Evolutionary conservation across 495 filamentous ascomycete species (phyloP).

Genomic region (Penicillium steckii): DNA sequence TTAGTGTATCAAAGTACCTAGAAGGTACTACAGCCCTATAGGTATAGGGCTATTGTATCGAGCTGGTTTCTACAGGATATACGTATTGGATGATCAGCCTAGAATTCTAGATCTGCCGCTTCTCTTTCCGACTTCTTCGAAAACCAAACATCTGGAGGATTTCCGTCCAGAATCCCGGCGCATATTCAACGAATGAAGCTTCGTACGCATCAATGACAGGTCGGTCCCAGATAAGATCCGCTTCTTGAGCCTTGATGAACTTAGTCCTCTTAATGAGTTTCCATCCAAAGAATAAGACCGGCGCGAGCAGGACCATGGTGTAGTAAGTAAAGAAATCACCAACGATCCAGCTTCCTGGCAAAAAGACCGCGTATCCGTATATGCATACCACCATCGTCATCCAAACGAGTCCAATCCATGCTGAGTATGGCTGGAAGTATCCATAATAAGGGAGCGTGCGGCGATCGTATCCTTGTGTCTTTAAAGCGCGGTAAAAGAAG

Average conservation of each 20-base stretch:
- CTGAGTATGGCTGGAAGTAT: conserved; percentile 58
- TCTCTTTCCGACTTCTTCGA: neutral
- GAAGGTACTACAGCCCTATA: too few species aligned
- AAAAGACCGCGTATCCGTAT: conserved; percentile 54
- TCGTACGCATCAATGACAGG: conserved; percentile 26
- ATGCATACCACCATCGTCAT: conserved; percentile 42
- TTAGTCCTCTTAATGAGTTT: conserved; percentile 55
- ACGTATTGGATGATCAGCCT: neutral
- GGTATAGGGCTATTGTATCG: too few species aligned
- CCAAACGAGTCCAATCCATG: conserved; percentile 45
- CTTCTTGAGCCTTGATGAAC: conserved; percentile 43
- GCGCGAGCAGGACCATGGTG: conserved; percentile 51
- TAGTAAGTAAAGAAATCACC: conserved; percentile 57
- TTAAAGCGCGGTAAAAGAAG: conserved; percentile 54
- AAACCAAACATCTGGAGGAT: conserved; percentile 10
- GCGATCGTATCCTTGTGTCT: conserved; percentile 54
- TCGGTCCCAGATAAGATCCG: conserved; percentile 55
- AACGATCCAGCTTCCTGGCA: conserved; percentile 43
- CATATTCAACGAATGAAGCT: conserved; percentile 11
- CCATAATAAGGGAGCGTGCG: conserved; percentile 52
- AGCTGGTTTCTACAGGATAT: too few species aligned
- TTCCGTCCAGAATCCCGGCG: conserved; percentile 12
- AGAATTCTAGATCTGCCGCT: neutral
- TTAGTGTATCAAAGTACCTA: too few species aligned
- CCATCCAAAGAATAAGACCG: conserved; percentile 50